Conservation (phyloP, 768 basidiomycete species). For the Mrakia frigida region DNA sequence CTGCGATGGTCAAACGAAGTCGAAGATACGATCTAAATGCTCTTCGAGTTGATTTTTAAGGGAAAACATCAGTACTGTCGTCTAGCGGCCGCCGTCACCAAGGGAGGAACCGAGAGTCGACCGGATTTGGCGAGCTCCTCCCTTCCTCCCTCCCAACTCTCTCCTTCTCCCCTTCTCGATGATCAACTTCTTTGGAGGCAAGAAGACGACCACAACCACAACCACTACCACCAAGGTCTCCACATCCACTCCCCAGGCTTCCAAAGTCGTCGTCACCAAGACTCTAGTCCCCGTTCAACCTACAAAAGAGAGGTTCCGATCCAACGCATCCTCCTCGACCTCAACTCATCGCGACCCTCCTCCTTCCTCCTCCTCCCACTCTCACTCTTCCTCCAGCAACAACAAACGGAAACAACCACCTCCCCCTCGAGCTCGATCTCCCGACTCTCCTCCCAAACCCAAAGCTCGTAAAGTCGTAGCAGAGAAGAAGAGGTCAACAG, state of each 20-base stretch:
- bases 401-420: background rate
- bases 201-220: background rate
- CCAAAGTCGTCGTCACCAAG: conserved; percentile 10
- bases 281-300: background rate
- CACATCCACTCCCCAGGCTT: background rate
- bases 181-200: conserved; percentile 17
- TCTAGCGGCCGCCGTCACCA: too few relatives aligned
- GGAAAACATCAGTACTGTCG: too few relatives aligned
- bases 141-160: background rate
- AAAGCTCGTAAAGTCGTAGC: background rate
- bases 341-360: conserved; percentile 1
- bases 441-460: background rate
- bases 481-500: background rate
- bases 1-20: too few relatives aligned
- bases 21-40: too few relatives aligned
- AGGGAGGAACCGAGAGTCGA: too few relatives aligned
- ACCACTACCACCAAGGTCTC: background rate
- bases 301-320: background rate
- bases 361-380: background rate
- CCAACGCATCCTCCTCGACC: background rate
- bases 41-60: too few relatives aligned
- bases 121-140: background rate
- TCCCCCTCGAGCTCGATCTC: background rate
- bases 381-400: background rate
- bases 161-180: background rate